These are phyloP conservation scores for Chalaropsis ovoidea DNA, from an alignment of 2,329 filamentous ascomycete species.

Conservation along the genomic window DNA sequence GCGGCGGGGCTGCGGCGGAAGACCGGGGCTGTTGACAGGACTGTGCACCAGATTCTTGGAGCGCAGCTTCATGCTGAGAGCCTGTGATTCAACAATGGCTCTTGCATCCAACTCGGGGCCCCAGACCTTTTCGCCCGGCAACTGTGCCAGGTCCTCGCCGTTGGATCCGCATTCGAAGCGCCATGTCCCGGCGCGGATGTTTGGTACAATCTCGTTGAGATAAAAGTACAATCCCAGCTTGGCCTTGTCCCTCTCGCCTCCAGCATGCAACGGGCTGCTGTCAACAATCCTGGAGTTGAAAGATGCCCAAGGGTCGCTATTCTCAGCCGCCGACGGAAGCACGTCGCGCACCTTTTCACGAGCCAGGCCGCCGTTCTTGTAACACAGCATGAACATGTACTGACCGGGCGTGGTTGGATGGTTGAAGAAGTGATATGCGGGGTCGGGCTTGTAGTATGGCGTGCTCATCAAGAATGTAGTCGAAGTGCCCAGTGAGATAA, in stretches of 20 bases:
- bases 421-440: constrained; percentile 95
- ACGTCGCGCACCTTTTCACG: constrained; percentile 80
- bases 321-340: constrained; percentile 45
- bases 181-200: constrained; percentile 77
- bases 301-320: constrained; percentile 54
- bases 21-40: constrained; percentile 34
- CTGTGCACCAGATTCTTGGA: constrained; percentile 62
- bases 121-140: constrained; percentile 33
- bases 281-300: constrained; percentile 67
- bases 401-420: constrained; percentile 81
- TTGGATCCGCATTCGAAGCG: constrained; percentile 57
- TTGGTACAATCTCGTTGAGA: constrained; percentile 89
- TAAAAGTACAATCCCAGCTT: constrained; percentile 92
- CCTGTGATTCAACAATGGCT: constrained; percentile 86
- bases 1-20: constrained; percentile 75
- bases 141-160: constrained; percentile 40
- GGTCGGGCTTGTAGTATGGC: constrained; percentile 77
- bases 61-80: constrained; percentile 79
- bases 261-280: constrained; percentile 59
- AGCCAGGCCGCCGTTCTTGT: constrained; percentile 93
- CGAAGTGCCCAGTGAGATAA: constrained; percentile 87
- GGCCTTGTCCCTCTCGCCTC: constrained; percentile 46
- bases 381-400: constrained; percentile 99
- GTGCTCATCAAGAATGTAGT: constrained; percentile 98
- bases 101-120: constrained; percentile 63